Conservation (phyloP, 495 filamentous ascomycete species). For the Penicillium desertorum region DNA sequence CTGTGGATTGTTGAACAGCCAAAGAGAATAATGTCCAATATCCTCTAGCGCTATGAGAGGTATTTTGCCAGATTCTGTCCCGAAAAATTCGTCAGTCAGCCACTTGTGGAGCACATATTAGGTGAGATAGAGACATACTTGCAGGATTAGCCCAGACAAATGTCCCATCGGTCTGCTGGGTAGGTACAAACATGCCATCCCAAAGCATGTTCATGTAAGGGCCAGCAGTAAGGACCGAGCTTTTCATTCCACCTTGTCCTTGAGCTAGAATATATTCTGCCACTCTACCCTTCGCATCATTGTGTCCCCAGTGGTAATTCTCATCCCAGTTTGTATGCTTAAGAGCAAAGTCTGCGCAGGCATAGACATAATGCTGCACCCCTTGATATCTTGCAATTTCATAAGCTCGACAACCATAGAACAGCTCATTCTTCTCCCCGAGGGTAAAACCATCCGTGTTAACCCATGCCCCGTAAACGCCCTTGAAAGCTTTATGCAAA, state of each 20-base stretch:
- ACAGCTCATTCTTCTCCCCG: slow-evolving; percentile 55
- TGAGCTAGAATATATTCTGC: slow-evolving; percentile 50
- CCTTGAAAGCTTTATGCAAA: too few relatives aligned
- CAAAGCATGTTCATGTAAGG: slow-evolving; percentile 55
- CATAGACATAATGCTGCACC: slow-evolving; percentile 54
- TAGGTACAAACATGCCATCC: slow-evolving; percentile 19
- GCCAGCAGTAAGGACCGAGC: slow-evolving; percentile 51
- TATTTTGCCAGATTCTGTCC: slow-evolving; percentile 29
- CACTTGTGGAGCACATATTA: too few relatives aligned
- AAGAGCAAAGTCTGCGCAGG: slow-evolving; percentile 44
- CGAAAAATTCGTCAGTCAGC: too few relatives aligned
- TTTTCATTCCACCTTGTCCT: slow-evolving; percentile 43
- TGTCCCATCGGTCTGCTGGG: slow-evolving; percentile 1
- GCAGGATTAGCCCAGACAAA: slow-evolving; percentile 12
- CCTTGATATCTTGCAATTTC: slow-evolving; percentile 53
- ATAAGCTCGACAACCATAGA: slow-evolving; percentile 54
- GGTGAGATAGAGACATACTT: slow-evolving; percentile 11
- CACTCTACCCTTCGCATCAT: slow-evolving; percentile 54
- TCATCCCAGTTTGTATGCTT: slow-evolving; percentile 24
- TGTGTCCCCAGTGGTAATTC: slow-evolving; percentile 50
- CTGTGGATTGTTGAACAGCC: slow-evolving; percentile 55
- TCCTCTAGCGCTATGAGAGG: slow-evolving; percentile 53
- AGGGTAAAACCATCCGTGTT: slow-evolving; percentile 56
- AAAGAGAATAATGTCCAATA: slow-evolving; percentile 52
- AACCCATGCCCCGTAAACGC: slow-evolving; percentile 20